Conservation (phyloP, 2,329 filamentous ascomycete species). For the Cladorrhinum sp. region DNA sequence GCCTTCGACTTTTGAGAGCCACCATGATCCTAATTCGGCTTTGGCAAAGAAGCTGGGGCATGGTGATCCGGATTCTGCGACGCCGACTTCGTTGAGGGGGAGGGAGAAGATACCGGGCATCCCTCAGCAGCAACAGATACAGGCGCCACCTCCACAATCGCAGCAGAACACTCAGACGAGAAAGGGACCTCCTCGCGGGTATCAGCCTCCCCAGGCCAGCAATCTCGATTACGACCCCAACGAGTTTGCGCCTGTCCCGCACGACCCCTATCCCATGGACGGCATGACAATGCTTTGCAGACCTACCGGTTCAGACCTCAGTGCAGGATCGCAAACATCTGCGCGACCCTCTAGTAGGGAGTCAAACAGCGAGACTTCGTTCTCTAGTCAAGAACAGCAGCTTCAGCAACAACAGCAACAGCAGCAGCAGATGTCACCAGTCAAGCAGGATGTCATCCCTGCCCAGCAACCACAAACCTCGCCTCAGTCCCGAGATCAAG, state of each 20-base stretch:
- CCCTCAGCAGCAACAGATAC: constrained; percentile 17
- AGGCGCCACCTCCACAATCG: constrained; percentile 7
- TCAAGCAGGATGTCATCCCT: constrained; percentile 58
- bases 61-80: constrained; percentile 46
- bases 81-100: constrained; percentile 39
- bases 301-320: constrained; percentile 37
- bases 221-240: constrained; percentile 45
- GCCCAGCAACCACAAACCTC: constrained; percentile 57
- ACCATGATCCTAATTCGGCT: constrained; percentile 78
- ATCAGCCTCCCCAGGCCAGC: constrained; percentile 26
- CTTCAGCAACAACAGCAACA: constrained; percentile 21
- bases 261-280: constrained; percentile 91
- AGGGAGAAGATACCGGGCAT: constrained; percentile 45
- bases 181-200: constrained; percentile 26
- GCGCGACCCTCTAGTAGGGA: constrained; percentile 79
- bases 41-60: constrained; percentile 68
- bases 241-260: constrained; percentile 70
- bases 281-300: constrained; percentile 97
- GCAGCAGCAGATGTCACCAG: background rate
- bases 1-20: constrained; percentile 87
- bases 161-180: constrained; percentile 17
- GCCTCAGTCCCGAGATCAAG: constrained; percentile 19
- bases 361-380: constrained; percentile 86
- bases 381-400: constrained; percentile 84
- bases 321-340: constrained; percentile 51